phyloP scores from a whole-genome alignment of 371 early-diverging fungal species.

The Lichtheimia corymbifera region DNA sequence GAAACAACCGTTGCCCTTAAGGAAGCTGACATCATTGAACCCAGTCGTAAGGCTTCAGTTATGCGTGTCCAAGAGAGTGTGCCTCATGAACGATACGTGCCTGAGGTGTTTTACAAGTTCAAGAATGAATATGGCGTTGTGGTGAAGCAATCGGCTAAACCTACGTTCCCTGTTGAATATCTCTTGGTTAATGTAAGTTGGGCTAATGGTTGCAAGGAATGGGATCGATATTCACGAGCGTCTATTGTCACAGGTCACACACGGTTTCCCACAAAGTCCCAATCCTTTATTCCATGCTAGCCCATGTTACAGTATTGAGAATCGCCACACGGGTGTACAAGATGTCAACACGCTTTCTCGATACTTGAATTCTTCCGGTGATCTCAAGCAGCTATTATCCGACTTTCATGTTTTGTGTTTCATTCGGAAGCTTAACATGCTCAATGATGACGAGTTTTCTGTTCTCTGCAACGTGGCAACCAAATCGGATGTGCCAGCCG shows the following conservation, averaged over 20 bases:
- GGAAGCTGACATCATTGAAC: slow-evolving; percentile 90
- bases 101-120: slow-evolving; percentile 94
- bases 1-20: slow-evolving; percentile 90
- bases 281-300: slow-evolving; percentile 71
- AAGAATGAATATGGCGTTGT: slow-evolving; percentile 90
- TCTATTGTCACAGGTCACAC: slow-evolving; percentile 67
- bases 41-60: slow-evolving; percentile 84
- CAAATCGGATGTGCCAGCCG: slow-evolving; percentile 42
- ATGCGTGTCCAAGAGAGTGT: slow-evolving; percentile 87
- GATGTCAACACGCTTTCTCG: slow-evolving; percentile 52
- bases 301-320: slow-evolving; percentile 62
- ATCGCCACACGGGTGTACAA: slow-evolving; percentile 51
- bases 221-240: neutral
- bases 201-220: neutral
- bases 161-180: slow-evolving; percentile 96
- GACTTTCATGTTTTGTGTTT: slow-evolving; percentile 87
- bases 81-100: slow-evolving; percentile 80
- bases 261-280: slow-evolving; percentile 90
- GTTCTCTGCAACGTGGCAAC: slow-evolving; percentile 56
- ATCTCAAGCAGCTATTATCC: slow-evolving; percentile 53
- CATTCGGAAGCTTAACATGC: slow-evolving; percentile 52
- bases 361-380: slow-evolving; percentile 40
- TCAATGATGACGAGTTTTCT: slow-evolving; percentile 57
- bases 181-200: slow-evolving; percentile 86
- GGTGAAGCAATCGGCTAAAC: slow-evolving; percentile 86